phyloP scores from a whole-genome alignment of 2,329 filamentous ascomycete species.

The Epichloe typhina region DNA sequence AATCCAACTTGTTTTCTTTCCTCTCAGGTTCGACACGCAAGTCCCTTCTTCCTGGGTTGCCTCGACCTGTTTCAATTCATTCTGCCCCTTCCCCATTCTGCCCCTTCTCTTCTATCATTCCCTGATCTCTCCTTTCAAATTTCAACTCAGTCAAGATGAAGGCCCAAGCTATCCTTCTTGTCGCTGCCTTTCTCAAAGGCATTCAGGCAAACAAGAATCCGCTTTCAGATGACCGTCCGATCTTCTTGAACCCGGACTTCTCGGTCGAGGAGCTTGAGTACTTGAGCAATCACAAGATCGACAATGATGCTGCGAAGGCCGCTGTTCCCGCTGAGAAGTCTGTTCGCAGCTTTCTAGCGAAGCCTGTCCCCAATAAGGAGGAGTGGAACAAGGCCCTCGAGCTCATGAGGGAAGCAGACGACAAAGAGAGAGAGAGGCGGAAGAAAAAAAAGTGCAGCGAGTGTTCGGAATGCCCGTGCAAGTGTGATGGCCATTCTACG shows the following conservation, averaged over 20 bases:
- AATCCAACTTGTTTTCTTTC: neutral
- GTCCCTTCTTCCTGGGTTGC: neutral
- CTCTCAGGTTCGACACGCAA: neutral
- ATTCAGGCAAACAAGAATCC: neutral
- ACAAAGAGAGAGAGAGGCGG: too few species aligned
- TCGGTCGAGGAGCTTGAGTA: neutral
- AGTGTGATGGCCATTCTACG: too few species aligned
- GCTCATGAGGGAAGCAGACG: too few species aligned
- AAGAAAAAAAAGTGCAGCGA: too few species aligned
- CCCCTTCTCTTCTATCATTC: neutral
- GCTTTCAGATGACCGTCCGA: too few species aligned
- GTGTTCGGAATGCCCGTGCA: too few species aligned
- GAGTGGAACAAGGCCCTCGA: rapidly evolving
- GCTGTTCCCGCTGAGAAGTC: too few species aligned
- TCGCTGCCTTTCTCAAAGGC: neutral
- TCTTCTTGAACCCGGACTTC: neutral
- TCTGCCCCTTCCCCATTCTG: too few species aligned
- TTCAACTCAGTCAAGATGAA: slow-evolving; percentile 1
- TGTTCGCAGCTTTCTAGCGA: rapidly evolving
- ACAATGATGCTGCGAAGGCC: too few species aligned
- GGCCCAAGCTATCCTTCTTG: neutral
- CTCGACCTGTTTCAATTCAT: neutral
- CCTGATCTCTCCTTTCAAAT: neutral
- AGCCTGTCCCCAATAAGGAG: rapidly evolving
- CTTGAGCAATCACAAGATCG: too few species aligned